These are phyloP conservation scores for Papiliotrema laurentii DNA, from an alignment of 1,284 basidiomycete genomes.

Conservation along the genomic window DNA sequence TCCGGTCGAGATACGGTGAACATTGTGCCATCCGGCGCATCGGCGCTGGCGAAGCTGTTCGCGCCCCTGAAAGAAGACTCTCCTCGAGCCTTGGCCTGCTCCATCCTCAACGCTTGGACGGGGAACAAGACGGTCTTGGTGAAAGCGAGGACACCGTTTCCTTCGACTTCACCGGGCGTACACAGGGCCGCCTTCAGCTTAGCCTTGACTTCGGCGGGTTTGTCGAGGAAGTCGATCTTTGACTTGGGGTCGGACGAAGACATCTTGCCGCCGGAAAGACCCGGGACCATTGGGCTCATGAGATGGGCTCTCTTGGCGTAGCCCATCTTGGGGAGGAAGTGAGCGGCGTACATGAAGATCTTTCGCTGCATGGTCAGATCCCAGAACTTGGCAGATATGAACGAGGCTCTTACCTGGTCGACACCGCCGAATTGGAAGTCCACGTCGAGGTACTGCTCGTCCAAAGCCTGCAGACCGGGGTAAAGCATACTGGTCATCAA, in stretches of 20 bases:
- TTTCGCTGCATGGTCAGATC: constrained; percentile 67
- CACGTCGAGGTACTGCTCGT: constrained; percentile 92
- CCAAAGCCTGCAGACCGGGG: constrained; percentile 92
- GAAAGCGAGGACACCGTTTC: constrained; percentile 91
- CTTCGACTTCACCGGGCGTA: constrained; percentile 83
- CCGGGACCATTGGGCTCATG: constrained; percentile 99
- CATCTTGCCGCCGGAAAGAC: constrained; percentile 93
- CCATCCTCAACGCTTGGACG: constrained; percentile 68
- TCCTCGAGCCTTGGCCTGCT: constrained; percentile 48
- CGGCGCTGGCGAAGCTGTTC: constrained; percentile 59
- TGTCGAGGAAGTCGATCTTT: constrained; percentile 97
- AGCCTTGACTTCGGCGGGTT: constrained; percentile 72
- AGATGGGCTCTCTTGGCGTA: constrained; percentile 94
- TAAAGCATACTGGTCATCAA: constrained; percentile 88
- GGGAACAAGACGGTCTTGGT: constrained; percentile 84
- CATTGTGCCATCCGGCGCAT: constrained; percentile 74
- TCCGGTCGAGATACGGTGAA: constrained; percentile 73
- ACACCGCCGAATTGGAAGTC: constrained; percentile 99
- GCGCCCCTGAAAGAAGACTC: constrained; percentile 31
- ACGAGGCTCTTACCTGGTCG: constrained; percentile 68
- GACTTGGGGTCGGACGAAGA: constrained; percentile 94
- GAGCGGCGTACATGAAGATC: constrained; percentile 97
- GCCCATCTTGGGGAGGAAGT: constrained; percentile 87
- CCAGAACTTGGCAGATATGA: background rate
- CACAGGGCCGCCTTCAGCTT: constrained; percentile 94